Evolutionary conservation across 2,329 filamentous ascomycete species (phyloP).

Genomic region (Ophiostoma sp.): DNA sequence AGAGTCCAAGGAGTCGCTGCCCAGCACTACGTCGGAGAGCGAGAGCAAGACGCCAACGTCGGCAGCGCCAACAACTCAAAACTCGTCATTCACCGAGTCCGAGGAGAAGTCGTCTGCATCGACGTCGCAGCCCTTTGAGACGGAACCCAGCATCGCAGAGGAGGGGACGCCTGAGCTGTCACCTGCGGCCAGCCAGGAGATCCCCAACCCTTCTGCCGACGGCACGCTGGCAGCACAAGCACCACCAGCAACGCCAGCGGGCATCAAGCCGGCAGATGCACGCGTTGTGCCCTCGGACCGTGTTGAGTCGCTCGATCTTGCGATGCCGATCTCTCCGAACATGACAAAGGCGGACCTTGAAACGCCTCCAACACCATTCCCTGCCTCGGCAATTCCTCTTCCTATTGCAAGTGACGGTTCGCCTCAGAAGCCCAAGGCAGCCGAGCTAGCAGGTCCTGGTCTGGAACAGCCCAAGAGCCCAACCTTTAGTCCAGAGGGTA

Average conservation of each 20-base stretch:
- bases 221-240: neutral
- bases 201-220: conserved; percentile 12
- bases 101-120: conserved; percentile 45
- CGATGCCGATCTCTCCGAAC: conserved; percentile 31
- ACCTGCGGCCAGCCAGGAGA: conserved; percentile 26
- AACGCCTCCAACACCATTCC: neutral
- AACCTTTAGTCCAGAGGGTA: neutral
- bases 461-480: conserved; percentile 6
- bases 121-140: conserved; percentile 32
- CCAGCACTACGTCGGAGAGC: conserved; percentile 45
- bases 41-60: conserved; percentile 27
- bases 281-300: conserved; percentile 17
- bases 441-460: neutral
- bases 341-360: neutral
- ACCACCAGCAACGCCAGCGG: neutral
- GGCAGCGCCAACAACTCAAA: conserved; percentile 27
- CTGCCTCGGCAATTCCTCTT: neutral
- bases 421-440: neutral
- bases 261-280: conserved; percentile 25
- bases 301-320: conserved; percentile 48
- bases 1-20: conserved; percentile 66
- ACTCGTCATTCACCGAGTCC: conserved; percentile 27
- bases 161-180: neutral
- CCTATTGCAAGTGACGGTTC: neutral
- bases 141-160: conserved; percentile 5